Evolutionary conservation across 192 early-diverging fungal species (phyloP), one percentile per base, ranked within the genome.

Genomic region (Coemansia sp.): DNA sequence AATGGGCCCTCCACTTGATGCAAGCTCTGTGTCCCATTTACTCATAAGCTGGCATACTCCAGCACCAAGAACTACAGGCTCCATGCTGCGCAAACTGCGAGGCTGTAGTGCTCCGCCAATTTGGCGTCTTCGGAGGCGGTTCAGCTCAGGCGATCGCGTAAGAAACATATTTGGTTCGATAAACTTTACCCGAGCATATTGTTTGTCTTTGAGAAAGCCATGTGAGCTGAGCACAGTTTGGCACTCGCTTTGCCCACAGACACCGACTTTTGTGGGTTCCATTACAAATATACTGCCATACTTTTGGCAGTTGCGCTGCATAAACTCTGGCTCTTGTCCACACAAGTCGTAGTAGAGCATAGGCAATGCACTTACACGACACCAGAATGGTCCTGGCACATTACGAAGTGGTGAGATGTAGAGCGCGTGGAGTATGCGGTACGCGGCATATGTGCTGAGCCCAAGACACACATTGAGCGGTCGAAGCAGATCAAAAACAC

Each of bases 221-320:
- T 83, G 81, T 13, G 75, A 68, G 23, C 63, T 58, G 20, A 78
- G 61, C 2, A 83, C 37, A 0, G 54, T 52, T 45, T 27, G 52
- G 45, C 65, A 68, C n/a, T 75, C 68, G 45, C 64, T 61, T 0
- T 59, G 65, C 38, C 73, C 72, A 59, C 77, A 73, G 1, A 73
- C 57, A 0, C 56, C 64, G 3, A 79, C 59, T 48, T 70, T 79
- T 0, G 54, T 4, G 1, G 71, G 71, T 39, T 66, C 72, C 66
- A 79, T 67, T 1, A 74, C 64, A 57, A 70, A 79, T 5, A 79
- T 22, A 39, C 55, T 63, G 54, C 77, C 77, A 56, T 79, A 79
- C 52, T 71, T 74, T 54, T 54, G 37, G n/a, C 49, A 56, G 53
- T 74, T 61, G 20, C 52, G 6, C 18, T 51, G 48, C 65, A 79